Percentiles rank a stretch among this genome's conserved stretches.
phyloP scores from a whole-genome alignment of 306 rosid species.

The Oxytropis ochrocephala region DNA sequence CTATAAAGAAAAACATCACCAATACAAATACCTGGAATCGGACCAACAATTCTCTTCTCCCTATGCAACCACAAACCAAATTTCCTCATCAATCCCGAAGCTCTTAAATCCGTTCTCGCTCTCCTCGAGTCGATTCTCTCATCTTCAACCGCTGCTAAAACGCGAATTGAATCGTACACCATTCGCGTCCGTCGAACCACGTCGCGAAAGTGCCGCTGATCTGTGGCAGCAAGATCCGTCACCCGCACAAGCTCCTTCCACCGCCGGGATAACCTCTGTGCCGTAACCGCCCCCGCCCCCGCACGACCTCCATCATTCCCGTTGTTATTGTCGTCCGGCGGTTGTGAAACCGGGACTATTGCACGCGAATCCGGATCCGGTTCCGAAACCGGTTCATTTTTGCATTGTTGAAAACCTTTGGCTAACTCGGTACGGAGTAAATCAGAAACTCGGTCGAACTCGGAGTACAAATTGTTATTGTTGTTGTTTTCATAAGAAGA shows the following conservation, averaged over 20 bases:
- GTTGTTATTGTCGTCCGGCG: not conserved
- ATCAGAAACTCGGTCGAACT: conserved; percentile 54
- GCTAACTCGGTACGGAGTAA: conserved; percentile 50
- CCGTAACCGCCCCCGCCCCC: conserved; percentile 9
- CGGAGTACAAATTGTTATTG: conserved; percentile 26
- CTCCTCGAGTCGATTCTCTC: conserved; percentile 30
- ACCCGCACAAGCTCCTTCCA: conserved; percentile 67
- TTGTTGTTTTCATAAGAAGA: not conserved
- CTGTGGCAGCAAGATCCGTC: conserved; percentile 46
- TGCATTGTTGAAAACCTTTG: conserved; percentile 20
- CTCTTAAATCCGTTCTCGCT: conserved; percentile 58
- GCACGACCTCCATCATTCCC: too few species aligned
- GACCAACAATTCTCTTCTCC: conserved; percentile 81
- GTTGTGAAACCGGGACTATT: conserved; percentile 44
- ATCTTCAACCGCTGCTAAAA: conserved; percentile 39
- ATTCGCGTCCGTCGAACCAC: conserved; percentile 59
- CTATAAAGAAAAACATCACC: conserved; percentile 81
- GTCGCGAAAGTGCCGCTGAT: conserved; percentile 55
- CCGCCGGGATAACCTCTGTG: not conserved
- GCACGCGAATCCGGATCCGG: conserved; percentile 48
- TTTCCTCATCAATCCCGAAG: conserved; percentile 53
- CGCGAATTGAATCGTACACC: conserved; percentile 75
- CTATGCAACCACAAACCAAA: conserved; percentile 80
- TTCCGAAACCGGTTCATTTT: not conserved
- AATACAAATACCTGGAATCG: conserved; percentile 77